Base-by-base conservation (phyloP, 306 rosid species). In the Acacia melanoxylon region DNA sequence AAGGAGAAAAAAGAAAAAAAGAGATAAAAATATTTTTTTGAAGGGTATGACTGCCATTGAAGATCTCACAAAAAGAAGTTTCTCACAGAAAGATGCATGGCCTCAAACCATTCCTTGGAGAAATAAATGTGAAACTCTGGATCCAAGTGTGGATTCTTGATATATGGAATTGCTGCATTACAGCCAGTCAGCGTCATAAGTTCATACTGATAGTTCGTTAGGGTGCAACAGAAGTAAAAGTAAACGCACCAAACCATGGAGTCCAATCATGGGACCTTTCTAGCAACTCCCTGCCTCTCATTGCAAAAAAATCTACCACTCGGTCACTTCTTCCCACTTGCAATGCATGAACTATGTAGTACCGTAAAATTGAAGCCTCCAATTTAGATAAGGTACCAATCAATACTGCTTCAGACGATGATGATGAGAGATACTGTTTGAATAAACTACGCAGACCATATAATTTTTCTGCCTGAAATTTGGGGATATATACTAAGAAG, bases 41-140 rank as follows among this genome's bases (percentile, higher is more conserved):
- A 91, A 95, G 98, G 99, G 93, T 95, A 95, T 93, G 99, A 90
- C 90, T 93, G 29, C 92, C 98, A 31, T 90, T 95, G 89, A 95
- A 95, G 84, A 95, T 85, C 86, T 91, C 94, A 68, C 92, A 91
- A 63, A n/a, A 95, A 87, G 94, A 95, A 95, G 87, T 95, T 95
- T 89, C 94, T 89, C 20, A 92, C 91, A 84, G 98, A 91, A 74
- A 93, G 91, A 82, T 85, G 98, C 88, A 93, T 89, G 0, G 98
- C 95, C 77, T 88, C 98, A 67, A 84, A 87, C 99, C 98, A 95
- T 82, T 95, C 95, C 87, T 87, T 91, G 48, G 94, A 87, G 93
- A 95, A 95, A 82, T 85, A 93, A 8, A 94, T 69, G 15, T 82
- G 85, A 87, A 93, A 93, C 80, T 89, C 89, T 0, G 98, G 93